Evolutionary conservation across 1,284 basidiomycete genomes (phyloP).

Genomic region (Exobasidium cylindrosporum): DNA sequence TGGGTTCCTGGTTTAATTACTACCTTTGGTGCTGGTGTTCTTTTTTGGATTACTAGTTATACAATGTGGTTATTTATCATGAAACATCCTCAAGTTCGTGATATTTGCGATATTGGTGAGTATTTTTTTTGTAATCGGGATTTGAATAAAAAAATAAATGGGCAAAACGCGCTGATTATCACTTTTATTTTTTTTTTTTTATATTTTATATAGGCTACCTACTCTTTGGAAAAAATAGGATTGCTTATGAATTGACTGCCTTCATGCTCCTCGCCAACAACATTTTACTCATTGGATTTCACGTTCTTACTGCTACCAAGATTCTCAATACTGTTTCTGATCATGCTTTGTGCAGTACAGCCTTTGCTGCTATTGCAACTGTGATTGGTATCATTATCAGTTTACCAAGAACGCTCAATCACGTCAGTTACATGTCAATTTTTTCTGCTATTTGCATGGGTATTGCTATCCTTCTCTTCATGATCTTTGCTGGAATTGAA

Average conservation of each 20-base stretch:
- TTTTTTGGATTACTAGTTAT: conserved; percentile 24
- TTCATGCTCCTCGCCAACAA: conserved; percentile 22
- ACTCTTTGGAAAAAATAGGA: conserved; percentile 54
- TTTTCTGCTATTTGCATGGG: conserved; percentile 18
- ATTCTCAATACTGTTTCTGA: conserved; percentile 22
- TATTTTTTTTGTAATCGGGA: no score
- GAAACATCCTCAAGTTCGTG: conserved; percentile 11
- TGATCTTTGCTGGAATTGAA: conserved; percentile 22
- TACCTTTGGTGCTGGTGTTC: conserved; percentile 35
- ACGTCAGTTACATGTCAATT: conserved; percentile 22
- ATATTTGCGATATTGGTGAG: conserved; percentile 20
- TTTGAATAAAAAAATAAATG: no score
- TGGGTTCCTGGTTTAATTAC: conserved; percentile 46
- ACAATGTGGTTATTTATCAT: conserved; percentile 18
- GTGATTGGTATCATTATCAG: conserved; percentile 62
- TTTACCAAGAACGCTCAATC: conserved; percentile 21
- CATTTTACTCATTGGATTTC: conserved; percentile 21
- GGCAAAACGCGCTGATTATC: no score
- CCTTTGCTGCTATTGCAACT: conserved; percentile 58
- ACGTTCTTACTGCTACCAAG: conserved; percentile 20
- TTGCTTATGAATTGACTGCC: conserved; percentile 58
- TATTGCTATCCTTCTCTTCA: conserved; percentile 23
- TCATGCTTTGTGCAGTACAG: conserved; percentile 16
- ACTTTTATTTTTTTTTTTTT: no score
- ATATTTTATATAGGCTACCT: conserved; percentile 18